Evolutionary conservation across 768 basidiomycete genomes (phyloP).

Genomic region (Phaeotremella skinneri): DNA sequence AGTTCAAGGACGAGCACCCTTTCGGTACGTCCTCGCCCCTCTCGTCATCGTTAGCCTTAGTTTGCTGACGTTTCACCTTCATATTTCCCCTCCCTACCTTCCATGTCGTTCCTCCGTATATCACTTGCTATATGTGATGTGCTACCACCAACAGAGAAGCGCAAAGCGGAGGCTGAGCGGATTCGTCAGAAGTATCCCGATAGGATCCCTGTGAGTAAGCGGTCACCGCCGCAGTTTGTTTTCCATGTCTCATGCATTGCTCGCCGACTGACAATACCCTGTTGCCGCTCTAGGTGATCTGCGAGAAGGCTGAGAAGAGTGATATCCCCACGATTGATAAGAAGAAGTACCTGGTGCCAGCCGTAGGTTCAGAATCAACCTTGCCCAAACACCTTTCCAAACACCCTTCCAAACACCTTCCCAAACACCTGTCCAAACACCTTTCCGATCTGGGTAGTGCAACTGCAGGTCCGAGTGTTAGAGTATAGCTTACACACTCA

Average conservation of each 20-base stretch:
- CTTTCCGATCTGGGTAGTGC: neutral
- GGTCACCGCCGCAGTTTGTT: neutral
- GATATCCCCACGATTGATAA: constrained; percentile 99
- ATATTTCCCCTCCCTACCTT: neutral
- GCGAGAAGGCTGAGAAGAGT: constrained; percentile 97
- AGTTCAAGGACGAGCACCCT: constrained; percentile 83
- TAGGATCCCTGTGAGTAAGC: constrained; percentile 81
- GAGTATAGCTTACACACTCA: constrained; percentile 13
- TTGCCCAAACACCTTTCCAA: too few relatives aligned
- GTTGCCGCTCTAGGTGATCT: constrained; percentile 74
- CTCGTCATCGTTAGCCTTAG: constrained; percentile 4
- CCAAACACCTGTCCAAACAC: too few relatives aligned
- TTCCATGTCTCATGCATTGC: neutral
- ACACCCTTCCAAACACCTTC: too few relatives aligned
- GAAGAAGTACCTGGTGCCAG: constrained; percentile 99
- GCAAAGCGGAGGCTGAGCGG: constrained; percentile 97
- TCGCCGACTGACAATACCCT: neutral
- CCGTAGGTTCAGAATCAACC: too few relatives aligned
- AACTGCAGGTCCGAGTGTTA: too few relatives aligned
- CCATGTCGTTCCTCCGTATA: neutral
- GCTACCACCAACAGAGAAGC: constrained; percentile 69
- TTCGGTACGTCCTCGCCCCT: constrained; percentile 68
- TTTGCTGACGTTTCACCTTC: constrained; percentile 1
- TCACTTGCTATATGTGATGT: constrained; percentile 1
- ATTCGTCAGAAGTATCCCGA: constrained; percentile 99